These are phyloP conservation scores for Eleusine indica DNA, from an alignment of 176 grass and related monocot genomes.

Conservation along the genomic window DNA sequence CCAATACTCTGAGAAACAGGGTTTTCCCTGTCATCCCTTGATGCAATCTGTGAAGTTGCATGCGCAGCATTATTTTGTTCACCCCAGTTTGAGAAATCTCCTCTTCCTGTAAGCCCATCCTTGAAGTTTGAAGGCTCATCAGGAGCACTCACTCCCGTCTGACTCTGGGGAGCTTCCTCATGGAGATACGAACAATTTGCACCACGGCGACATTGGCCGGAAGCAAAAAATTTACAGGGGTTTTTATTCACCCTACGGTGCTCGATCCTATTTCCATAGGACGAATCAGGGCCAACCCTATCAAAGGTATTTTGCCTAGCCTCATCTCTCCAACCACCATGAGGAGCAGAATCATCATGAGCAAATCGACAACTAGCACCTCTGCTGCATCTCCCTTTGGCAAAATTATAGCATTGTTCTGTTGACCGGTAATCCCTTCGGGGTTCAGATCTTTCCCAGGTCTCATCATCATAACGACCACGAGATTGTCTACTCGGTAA, in stretches of 20 bases:
- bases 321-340: constrained; percentile 74
- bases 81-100: constrained; percentile 46
- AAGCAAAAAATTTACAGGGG: constrained; percentile 88
- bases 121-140: constrained; percentile 46
- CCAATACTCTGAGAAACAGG: constrained; percentile 37
- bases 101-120: constrained; percentile 38
- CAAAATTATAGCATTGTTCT: constrained; percentile 84
- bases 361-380: constrained; percentile 68
- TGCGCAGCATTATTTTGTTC: constrained; percentile 42
- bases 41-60: constrained; percentile 45
- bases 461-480: constrained; percentile 63
- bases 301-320: constrained; percentile 50
- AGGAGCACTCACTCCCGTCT: constrained; percentile 39
- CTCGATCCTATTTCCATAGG: constrained; percentile 59
- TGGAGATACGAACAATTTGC: constrained; percentile 80
- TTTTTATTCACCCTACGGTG: constrained; percentile 60
- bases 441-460: constrained; percentile 63
- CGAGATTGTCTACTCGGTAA: constrained; percentile 47
- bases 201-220: constrained; percentile 74
- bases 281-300: constrained; percentile 61
- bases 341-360: constrained; percentile 73
- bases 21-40: constrained; percentile 48
- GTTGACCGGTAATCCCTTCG: constrained; percentile 53
- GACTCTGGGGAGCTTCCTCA: constrained; percentile 52
- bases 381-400: constrained; percentile 75